These are phyloP conservation scores for Dysphania ambrosioides DNA, from an alignment of 148 eudicot genomes.

Conservation along the genomic window DNA sequence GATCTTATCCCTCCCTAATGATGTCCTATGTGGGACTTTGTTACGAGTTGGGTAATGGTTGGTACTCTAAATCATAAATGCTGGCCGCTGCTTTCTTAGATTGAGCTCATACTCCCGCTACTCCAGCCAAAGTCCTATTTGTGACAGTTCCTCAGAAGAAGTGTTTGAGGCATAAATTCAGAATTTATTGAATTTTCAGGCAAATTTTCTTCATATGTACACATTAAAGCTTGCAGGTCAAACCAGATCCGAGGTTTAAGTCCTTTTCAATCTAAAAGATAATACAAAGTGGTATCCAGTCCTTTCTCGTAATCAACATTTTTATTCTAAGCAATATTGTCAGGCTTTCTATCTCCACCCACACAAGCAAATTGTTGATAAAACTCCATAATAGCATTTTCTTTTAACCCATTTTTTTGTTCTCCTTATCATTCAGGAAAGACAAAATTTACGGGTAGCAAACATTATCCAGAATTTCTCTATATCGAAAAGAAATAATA, in stretches of 20 bases:
- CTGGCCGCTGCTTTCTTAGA: background rate
- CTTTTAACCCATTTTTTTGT: too few relatives aligned
- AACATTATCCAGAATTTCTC: too few relatives aligned
- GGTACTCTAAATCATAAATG: background rate
- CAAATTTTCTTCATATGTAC: background rate
- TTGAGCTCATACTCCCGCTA: background rate
- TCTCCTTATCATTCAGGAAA: too few relatives aligned
- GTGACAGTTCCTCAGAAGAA: background rate
- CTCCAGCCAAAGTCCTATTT: background rate
- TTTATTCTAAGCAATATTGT: background rate
- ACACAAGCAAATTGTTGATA: too few relatives aligned
- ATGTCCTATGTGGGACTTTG: background rate
- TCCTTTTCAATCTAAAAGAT: background rate
- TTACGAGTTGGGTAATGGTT: background rate
- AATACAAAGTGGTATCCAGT: background rate
- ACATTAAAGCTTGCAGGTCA: background rate
- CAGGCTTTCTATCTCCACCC: background rate
- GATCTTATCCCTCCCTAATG: background rate
- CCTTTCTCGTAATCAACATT: too few relatives aligned
- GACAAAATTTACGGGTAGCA: too few relatives aligned
- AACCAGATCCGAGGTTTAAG: background rate
- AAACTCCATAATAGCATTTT: too few relatives aligned
- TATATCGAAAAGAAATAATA: background rate
- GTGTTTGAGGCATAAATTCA: background rate
- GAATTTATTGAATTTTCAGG: background rate